These are phyloP conservation scores for Pythium volutum DNA, from an alignment of 352 stramenopile genomes.

Conservation along the genomic window DNA sequence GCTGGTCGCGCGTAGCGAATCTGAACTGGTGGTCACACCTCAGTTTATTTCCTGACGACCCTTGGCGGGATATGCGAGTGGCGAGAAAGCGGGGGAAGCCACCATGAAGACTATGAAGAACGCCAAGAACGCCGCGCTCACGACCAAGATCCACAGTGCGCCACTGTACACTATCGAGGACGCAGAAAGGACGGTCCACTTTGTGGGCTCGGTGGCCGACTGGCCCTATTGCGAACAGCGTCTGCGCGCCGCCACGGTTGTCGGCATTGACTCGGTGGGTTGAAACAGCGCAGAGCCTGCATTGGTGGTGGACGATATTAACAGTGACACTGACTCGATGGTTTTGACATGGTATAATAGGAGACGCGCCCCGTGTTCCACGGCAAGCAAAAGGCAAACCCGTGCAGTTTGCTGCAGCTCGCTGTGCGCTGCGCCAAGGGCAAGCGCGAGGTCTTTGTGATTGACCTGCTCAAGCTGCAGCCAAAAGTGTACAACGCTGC, in stretches of 20 bases:
- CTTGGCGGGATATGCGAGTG: conserved; percentile 18
- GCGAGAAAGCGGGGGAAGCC: conserved; percentile 23
- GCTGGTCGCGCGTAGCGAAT: conserved; percentile 3
- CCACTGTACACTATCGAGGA: conserved; percentile 51
- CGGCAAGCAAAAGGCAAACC: conserved; percentile 37
- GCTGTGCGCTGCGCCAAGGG: conserved; percentile 43
- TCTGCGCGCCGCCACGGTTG: conserved; percentile 42
- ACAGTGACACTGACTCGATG: too few species aligned
- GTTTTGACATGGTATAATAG: conserved; percentile 18
- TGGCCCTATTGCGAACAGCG: conserved; percentile 50
- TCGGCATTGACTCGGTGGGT: conserved; percentile 74
- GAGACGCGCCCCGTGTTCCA: conserved; percentile 63
- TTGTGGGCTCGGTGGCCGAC: conserved; percentile 42
- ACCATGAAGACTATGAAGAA: conserved; percentile 39
- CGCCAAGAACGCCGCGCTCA: conserved; percentile 24
- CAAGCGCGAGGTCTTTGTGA: conserved; percentile 68
- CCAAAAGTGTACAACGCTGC: conserved; percentile 61
- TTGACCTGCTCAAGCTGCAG: conserved; percentile 59
- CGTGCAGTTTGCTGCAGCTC: conserved; percentile 60
- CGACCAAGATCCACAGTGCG: conserved; percentile 45
- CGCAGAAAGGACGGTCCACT: conserved; percentile 36
- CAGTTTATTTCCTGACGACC: conserved; percentile 4
- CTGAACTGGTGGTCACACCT: conserved; percentile 8
- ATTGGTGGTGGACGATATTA: neutral
- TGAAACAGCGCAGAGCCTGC: conserved; percentile 2